Base-by-base conservation (phyloP, 2,329 filamentous ascomycete genomes). In the Diaporthe citriasiana region DNA sequence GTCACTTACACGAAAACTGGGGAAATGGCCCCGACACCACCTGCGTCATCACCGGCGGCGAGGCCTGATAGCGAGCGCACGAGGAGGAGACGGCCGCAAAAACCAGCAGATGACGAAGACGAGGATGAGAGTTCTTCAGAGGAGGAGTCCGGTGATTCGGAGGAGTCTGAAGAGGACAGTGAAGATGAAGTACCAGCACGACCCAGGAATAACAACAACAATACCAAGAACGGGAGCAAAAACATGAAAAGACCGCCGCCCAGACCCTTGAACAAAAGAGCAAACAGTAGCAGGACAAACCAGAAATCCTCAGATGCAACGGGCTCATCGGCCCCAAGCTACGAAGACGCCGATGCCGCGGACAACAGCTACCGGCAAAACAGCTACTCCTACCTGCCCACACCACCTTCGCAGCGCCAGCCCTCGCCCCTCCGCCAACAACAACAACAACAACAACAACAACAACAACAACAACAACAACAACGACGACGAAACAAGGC, bases 21-120 rank as follows among this genome's bases (percentile, higher is more conserved):
- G 33, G 33, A 50, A 42, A 74, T 74, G 73, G 55, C 53, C 56
- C 51, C 38, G 7, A 74, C 73, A 51, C 70, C 73, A 63, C 35
- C 73, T 25, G 25, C 53, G 60, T 74, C 73, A 50, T 72, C 73
- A 57, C 55, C 60, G 27, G 33, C 53, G 30, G 30, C 45, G 7
- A 42, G 9, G 33, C 68, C 69, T 65, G 45, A 74, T 9, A 27
- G 15, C 4, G 10, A 57, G 13, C 17, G n/a, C 30, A 60, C 33
- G 60, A 72, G 73, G 38, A 74, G 55, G 55, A 74, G 73, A 19
- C 47, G 56, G 30, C 59, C 38, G 27, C 27, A 35, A 33, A 51
- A 38, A 63, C 56, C 47, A 40, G 70, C 15, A 8, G 27, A 53
- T n/a, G 50, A 66, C 1, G 25, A 33, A 19, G 51, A 74, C 40